Base-by-base conservation (phyloP, 2,329 filamentous ascomycete genomes). In the Penicillium sp. region DNA sequence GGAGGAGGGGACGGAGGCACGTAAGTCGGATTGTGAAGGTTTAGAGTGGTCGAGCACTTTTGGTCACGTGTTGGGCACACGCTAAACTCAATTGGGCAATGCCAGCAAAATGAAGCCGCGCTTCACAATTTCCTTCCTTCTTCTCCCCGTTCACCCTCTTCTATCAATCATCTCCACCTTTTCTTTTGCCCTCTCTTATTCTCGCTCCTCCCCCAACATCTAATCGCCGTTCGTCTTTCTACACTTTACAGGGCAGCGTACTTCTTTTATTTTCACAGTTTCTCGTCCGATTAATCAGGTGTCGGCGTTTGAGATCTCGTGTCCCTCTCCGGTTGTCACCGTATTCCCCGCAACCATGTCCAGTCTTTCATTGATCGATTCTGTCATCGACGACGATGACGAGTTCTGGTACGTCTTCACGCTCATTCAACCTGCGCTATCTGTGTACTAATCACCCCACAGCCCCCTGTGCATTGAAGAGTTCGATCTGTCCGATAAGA, bases 381-480 rank as follows among this genome's bases (percentile, higher is more conserved):
- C 76, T 23, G 76, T 79, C 73, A 79, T 79, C 64, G 78, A 79
- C 59, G 78, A 79, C 64, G 78, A 79, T 59, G 78, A 79, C 63
- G 78, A 79, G 66, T 76, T 75, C 57, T 79, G 77, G 77, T 79
- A 71, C 57, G 74, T 64, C 25, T 21, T 21, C 19, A 36, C 25
- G 5, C 9, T 21, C 15, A 19, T 29, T 46, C 11, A 40, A 19
- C 36, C 23, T 11, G n/a, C 39, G 45, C 39, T 16, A 51, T 43
- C 11, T 49, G 16, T 36, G 44, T 36, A 65, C 69, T 70, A 50
- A 74, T 67, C 25, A 34, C 55, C 54, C 43, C 55, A 34, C 69
- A 99, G 94, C 76, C 94, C 94, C 66, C 88, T 99, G 63, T 99
- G 94, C 75, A 96, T 99, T 72, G 94, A 99, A 79, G 95, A 99